Conservation (phyloP, 768 basidiomycete species). For the Polyporus arcularius region DNA sequence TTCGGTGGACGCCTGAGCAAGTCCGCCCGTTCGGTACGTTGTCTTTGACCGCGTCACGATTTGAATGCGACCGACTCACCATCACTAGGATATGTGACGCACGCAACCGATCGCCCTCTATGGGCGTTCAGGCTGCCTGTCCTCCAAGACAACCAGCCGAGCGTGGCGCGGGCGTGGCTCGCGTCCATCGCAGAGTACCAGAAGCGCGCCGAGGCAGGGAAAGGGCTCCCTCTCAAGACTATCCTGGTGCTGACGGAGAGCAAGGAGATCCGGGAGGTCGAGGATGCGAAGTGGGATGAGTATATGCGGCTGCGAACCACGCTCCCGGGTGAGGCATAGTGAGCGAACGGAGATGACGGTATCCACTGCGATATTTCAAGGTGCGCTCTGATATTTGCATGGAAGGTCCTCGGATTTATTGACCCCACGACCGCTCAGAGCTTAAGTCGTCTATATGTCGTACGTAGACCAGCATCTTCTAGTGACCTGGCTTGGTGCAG, state of each 20-base stretch:
- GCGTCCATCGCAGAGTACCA: conserved; percentile 48
- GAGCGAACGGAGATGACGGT: background rate
- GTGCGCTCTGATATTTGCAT: background rate
- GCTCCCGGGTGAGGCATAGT: conserved; percentile 31
- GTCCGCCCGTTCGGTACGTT: conserved; percentile 52
- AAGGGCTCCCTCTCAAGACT: conserved; percentile 33
- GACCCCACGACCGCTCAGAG: background rate
- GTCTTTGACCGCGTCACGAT: too few relatives aligned
- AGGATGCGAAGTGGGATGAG: conserved; percentile 56
- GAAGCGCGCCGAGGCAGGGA: conserved; percentile 38
- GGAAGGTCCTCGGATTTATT: background rate
- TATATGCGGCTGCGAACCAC: conserved; percentile 42
- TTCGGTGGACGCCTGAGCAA: conserved; percentile 70
- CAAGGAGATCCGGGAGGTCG: conserved; percentile 52
- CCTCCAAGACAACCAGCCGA: conserved; percentile 47
- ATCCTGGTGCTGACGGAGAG: conserved; percentile 55
- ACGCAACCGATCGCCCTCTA: conserved; percentile 61
- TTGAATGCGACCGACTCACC: background rate
- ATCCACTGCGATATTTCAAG: background rate
- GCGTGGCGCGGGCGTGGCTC: conserved; percentile 58
- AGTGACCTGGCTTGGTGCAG: too few relatives aligned
- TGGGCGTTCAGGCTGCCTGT: conserved; percentile 60
- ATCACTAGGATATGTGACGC: conserved; percentile 67
- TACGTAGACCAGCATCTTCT: too few relatives aligned
- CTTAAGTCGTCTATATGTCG: too few relatives aligned